Evolutionary conservation across 2,329 filamentous ascomycete species (phyloP).

Genomic region (Alternaria longipes): DNA sequence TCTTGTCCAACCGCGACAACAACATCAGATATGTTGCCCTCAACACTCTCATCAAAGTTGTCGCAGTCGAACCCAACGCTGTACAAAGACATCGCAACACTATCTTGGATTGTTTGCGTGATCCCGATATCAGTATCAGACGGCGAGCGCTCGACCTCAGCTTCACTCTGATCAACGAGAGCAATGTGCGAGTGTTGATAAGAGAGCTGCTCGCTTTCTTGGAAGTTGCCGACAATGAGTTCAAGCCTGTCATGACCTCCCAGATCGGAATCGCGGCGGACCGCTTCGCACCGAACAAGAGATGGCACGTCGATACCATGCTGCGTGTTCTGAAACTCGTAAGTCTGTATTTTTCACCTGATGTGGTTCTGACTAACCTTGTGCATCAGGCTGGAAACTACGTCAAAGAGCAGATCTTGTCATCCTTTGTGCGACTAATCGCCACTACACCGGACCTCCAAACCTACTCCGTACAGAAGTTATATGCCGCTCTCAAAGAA

Average conservation of each 20-base stretch:
- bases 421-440: slow-evolving; percentile 94
- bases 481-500: slow-evolving; percentile 89
- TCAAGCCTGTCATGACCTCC: slow-evolving; percentile 97
- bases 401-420: slow-evolving; percentile 96
- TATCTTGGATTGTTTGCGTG: slow-evolving; percentile 92
- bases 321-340: slow-evolving; percentile 84
- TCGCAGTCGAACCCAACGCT: slow-evolving; percentile 96
- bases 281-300: slow-evolving; percentile 93
- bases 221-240: slow-evolving; percentile 97
- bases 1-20: slow-evolving; percentile 97
- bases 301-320: slow-evolving; percentile 99
- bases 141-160: slow-evolving; percentile 95
- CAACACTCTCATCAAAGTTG: slow-evolving; percentile 97
- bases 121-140: slow-evolving; percentile 97
- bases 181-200: slow-evolving; percentile 92
- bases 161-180: slow-evolving; percentile 97
- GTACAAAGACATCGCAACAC: slow-evolving; percentile 98
- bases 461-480: slow-evolving; percentile 94
- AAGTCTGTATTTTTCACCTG: slow-evolving; percentile 15
- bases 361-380: slow-evolving; percentile 17
- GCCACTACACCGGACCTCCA: slow-evolving; percentile 94
- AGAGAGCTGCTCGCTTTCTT: slow-evolving; percentile 93
- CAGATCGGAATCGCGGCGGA: slow-evolving; percentile 98
- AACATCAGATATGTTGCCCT: slow-evolving; percentile 98
- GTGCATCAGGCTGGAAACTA: slow-evolving; percentile 78